Evolutionary conservation across 176 grass and related monocot species (phyloP), one percentile per base, ranked within the genome.

Genomic region (Lolium perenne): DNA sequence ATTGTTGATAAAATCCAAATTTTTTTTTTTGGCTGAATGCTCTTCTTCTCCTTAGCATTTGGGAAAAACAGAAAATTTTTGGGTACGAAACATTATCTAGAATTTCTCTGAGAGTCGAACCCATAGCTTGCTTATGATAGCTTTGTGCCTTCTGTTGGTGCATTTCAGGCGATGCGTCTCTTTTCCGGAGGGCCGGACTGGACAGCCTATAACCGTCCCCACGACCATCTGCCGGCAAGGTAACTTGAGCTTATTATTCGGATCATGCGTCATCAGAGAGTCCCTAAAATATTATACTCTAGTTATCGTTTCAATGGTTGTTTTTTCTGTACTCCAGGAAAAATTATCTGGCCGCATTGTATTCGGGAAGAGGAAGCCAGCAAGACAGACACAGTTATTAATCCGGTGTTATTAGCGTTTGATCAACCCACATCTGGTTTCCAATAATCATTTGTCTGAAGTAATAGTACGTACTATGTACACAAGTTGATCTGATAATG

Each of bases 161-260:
- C 9, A 3, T 84, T 82, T 20, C 79, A 82, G 79, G 58, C 71
- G 6, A 87, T 82, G 79, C 79, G 86, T 3, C 71, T 87, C 6
- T 87, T 87, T 68, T 64, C 60, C 2, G 86, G 70, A 13, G 58
- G 79, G 3, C 79, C 78, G 0, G 69, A 82, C 22, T 82, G 86
- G 71, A 87, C 79, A 5, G 79, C 86, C 56, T 87, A 87, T 32
- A 82, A 82, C 48, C 79, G 86, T 45, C 79, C 86, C 38, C 86
- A 87, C 21, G 71, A 87, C 6, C 70, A 87, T 76, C 86, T 82
- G 5, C 78, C 58, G 6, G 79, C 79, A 68, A 87, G 86, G 86
- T 75, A 82, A 38, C 40, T 11, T 16, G 1, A 77, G 25, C 16
- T 35, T 12, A 55, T 56, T 38, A 55, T 56, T 38, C 14, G 1